Percentiles rank a stretch among this genome's conserved stretches.
phyloP scores from a whole-genome alignment of 345 rosid species.

The Eucalyptus sideroxylon region DNA sequence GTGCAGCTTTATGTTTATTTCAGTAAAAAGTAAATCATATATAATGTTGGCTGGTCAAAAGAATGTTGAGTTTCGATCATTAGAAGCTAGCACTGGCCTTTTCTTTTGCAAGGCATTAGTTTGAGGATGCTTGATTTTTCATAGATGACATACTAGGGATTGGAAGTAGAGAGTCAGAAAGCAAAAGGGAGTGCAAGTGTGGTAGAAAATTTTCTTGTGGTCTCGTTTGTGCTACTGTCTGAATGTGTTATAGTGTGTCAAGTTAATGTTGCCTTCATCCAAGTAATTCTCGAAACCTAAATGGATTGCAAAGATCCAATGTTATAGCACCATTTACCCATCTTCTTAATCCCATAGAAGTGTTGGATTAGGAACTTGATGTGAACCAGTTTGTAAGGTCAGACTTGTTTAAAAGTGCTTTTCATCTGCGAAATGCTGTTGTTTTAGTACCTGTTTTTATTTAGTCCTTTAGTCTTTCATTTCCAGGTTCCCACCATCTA shows the following conservation, averaged over 20 bases:
- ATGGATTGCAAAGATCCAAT: background rate
- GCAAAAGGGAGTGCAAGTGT: background rate
- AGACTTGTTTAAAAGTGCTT: background rate
- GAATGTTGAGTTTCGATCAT: background rate
- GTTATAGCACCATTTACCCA: background rate
- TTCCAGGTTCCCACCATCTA: background rate
- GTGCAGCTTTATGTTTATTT: conserved; percentile 11
- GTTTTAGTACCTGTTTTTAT: background rate
- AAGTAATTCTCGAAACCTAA: background rate
- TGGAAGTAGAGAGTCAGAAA: background rate
- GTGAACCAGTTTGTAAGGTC: background rate
- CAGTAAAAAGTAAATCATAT: background rate
- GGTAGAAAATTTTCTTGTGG: background rate
- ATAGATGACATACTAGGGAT: background rate
- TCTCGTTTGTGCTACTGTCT: background rate
- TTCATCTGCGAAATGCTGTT: background rate
- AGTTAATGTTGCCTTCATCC: background rate
- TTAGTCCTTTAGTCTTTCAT: background rate
- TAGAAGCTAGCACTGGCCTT: background rate
- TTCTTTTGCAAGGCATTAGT: background rate
- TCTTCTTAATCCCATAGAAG: background rate
- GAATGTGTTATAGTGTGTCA: background rate
- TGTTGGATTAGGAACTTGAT: background rate
- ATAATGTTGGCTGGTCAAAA: background rate
- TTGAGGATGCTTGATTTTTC: background rate